Conservation (phyloP, 305 asterid genomes). For the Fraxinus ornus region DNA sequence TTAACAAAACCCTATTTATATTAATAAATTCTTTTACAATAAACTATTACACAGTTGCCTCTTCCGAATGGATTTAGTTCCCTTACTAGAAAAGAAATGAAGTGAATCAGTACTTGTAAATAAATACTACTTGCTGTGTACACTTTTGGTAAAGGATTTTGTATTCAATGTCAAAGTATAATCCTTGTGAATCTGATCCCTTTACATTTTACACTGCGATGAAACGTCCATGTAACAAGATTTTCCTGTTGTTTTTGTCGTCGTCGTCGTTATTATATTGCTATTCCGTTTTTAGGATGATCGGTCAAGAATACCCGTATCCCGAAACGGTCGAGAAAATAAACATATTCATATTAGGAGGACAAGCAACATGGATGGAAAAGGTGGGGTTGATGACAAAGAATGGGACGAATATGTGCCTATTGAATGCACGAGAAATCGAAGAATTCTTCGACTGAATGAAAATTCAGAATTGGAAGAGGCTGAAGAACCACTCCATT, state of each 20-base stretch:
- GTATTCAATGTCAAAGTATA: neutral
- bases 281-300: constrained; percentile 17
- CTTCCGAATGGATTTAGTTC: neutral
- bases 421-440: constrained; percentile 30
- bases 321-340: constrained; percentile 2
- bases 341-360: constrained; percentile 41
- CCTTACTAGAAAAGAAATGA: neutral
- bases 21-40: neutral
- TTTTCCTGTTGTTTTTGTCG: constrained; percentile 26
- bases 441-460: constrained; percentile 37
- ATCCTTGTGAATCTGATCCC: neutral
- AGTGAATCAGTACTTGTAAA: neutral
- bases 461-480: constrained; percentile 43
- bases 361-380: constrained; percentile 61
- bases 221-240: neutral
- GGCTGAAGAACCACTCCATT: constrained; percentile 55
- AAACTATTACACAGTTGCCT: neutral
- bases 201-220: neutral
- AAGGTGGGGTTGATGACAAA: constrained; percentile 45
- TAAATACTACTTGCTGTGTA: neutral
- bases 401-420: constrained; percentile 53
- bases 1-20: neutral
- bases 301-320: constrained; percentile 3
- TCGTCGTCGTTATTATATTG: constrained; percentile 26
- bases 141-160: neutral